Conservation (phyloP, 2,329 filamentous ascomycete genomes). For the Phoma sp. region DNA sequence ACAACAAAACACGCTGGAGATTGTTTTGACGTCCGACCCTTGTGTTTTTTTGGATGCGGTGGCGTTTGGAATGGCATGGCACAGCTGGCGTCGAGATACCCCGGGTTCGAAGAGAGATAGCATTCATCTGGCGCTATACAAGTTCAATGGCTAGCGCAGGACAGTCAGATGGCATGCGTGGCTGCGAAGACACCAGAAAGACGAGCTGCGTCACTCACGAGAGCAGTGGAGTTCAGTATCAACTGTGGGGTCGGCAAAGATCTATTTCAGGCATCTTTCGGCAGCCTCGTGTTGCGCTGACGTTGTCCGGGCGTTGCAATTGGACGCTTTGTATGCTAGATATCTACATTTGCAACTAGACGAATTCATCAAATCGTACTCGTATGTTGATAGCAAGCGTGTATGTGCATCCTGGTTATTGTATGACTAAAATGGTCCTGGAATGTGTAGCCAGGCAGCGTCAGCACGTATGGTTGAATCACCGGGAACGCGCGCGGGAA, state of each 20-base stretch:
- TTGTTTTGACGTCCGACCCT: neutral
- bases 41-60: neutral
- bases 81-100: conserved; percentile 9
- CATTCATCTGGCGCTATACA: neutral
- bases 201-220: conserved; percentile 15
- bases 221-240: conserved; percentile 10
- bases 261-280: conserved; percentile 18
- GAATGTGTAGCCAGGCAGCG: too few species aligned
- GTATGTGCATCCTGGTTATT: too few species aligned
- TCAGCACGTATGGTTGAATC: too few species aligned
- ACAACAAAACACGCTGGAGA: neutral
- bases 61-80: conserved; percentile 9
- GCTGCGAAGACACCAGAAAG: conserved; percentile 8
- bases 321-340: conserved; percentile 9
- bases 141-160: conserved; percentile 3
- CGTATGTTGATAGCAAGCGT: neutral
- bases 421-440: neutral
- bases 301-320: conserved; percentile 11
- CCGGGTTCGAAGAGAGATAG: neutral
- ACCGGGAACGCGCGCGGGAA: too few species aligned
- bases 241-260: conserved; percentile 17
- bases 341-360: neutral
- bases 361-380: neutral
- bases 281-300: conserved; percentile 16
- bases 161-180: conserved; percentile 4